Conservation (phyloP, 1,139 yeast species). For the Nakaseomyces delphensis region DNA sequence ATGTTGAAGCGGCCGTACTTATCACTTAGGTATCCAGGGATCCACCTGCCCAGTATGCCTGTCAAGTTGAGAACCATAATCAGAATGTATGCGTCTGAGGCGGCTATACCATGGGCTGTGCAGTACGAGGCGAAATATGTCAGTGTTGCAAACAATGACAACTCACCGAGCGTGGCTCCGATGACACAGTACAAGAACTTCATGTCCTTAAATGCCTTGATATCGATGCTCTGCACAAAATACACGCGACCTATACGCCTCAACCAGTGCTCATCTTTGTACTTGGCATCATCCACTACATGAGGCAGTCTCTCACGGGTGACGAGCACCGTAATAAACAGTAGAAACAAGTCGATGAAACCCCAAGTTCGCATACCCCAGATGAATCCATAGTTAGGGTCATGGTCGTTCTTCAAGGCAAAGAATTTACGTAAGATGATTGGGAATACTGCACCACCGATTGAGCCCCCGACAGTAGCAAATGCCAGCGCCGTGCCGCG, state of each 20-base stretch:
- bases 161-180: slow-evolving; percentile 39
- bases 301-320: slow-evolving; percentile 37
- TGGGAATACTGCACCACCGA: slow-evolving; percentile 60
- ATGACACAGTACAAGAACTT: slow-evolving; percentile 34
- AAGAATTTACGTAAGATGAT: slow-evolving; percentile 48
- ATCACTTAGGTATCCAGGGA: slow-evolving; percentile 45
- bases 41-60: slow-evolving; percentile 43
- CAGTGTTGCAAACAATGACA: slow-evolving; percentile 37
- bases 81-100: slow-evolving; percentile 38
- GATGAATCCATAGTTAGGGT: slow-evolving; percentile 40
- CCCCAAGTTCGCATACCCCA: slow-evolving; percentile 54
- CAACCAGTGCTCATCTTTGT: slow-evolving; percentile 10
- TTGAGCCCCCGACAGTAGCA: slow-evolving; percentile 57
- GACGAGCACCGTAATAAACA: slow-evolving; percentile 34
- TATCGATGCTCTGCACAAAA: slow-evolving; percentile 35
- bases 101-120: slow-evolving; percentile 36
- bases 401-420: slow-evolving; percentile 12
- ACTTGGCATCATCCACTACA: slow-evolving; percentile 18
- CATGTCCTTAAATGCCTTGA: slow-evolving; percentile 37
- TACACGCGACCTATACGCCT: slow-evolving; percentile 18
- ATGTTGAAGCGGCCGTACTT: slow-evolving; percentile 45
- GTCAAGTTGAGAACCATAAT: slow-evolving; percentile 42
- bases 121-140: slow-evolving; percentile 46
- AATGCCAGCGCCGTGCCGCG: slow-evolving; percentile 55
- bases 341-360: slow-evolving; percentile 40